phyloP scores from a whole-genome alignment of 1,284 basidiomycete genomes.

The Stereum hirsutum region DNA sequence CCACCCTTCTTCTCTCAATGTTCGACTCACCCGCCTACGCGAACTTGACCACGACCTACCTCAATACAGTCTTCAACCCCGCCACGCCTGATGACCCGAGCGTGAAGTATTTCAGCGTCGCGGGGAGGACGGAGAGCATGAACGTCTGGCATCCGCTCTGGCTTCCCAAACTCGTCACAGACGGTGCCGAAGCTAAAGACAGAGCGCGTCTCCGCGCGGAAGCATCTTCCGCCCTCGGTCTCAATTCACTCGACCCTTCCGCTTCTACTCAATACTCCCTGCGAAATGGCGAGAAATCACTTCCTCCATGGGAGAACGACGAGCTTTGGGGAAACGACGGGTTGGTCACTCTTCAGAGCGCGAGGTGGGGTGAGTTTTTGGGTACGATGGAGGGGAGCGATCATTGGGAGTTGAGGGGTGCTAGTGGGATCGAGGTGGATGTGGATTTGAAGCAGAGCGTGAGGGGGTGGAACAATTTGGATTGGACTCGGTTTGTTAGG shows the following conservation, averaged over 20 bases:
- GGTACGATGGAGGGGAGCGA: slow-evolving; percentile 88
- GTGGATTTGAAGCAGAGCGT: slow-evolving; percentile 56
- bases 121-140: slow-evolving; percentile 67
- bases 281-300: slow-evolving; percentile 9
- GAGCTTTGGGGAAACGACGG: slow-evolving; percentile 90
- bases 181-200: slow-evolving; percentile 61
- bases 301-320: slow-evolving; percentile 32
- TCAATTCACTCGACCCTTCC: no score
- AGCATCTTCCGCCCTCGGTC: slow-evolving; percentile 8
- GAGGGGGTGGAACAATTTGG: slow-evolving; percentile 48
- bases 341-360: slow-evolving; percentile 82
- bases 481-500: slow-evolving; percentile 53
- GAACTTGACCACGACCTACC: slow-evolving; percentile 84
- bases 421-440: slow-evolving; percentile 53
- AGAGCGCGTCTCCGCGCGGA: slow-evolving; percentile 24
- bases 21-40: slow-evolving; percentile 97
- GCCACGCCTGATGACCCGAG: slow-evolving; percentile 75
- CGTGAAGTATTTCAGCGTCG: slow-evolving; percentile 91
- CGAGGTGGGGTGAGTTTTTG: slow-evolving; percentile 90
- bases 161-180: slow-evolving; percentile 92
- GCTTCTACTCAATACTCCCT: not conserved
- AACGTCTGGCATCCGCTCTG: slow-evolving; percentile 92
- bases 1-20: slow-evolving; percentile 82
- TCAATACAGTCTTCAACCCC: slow-evolving; percentile 88
- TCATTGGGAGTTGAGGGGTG: slow-evolving; percentile 95